Evolutionary conservation across 1,284 basidiomycete species (phyloP), one percentile per base, ranked within the genome.

Genomic region (Leccinum pachyderme): DNA sequence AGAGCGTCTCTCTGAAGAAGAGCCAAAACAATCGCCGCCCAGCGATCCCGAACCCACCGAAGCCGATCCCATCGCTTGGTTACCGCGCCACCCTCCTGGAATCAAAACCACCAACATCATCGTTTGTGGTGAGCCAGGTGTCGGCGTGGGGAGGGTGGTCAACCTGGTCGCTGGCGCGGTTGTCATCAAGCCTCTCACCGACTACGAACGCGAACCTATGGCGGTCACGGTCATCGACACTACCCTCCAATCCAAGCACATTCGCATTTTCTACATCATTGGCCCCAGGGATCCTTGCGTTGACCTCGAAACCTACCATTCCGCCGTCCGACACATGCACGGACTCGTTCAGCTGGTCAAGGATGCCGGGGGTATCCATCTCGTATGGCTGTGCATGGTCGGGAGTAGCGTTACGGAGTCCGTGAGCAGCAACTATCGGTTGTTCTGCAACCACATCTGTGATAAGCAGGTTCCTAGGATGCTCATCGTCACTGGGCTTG

Each of bases 401-500:
- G 67, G 61, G 27, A 60, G 62, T 43, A 58, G 51, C 51, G 45
- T 68, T 6, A 65, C 60, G 0, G 24, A n/a, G 8, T 47, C 60
- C 0, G 51, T 63, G 28, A 44, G 55, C 41, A 55, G 35, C 49
- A 72, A 72, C 47, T 66, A 70, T 37, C 54, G 47, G 7, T 18
- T 72, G 0, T 69, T 72, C 25, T 22, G 43, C 18, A 57, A 67
- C 8, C 43, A 39, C 31, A 25, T 69, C 2, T 69, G 70, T 50
- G 22, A 43, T 7, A 4, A 29, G 11, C 6, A 50, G n/a, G 67
- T 72, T 0, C 70, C 65, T 0, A 53, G 51, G 45, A 59, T 66
- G 25, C 59, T 72, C 37, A 46, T 69, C 15, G 41, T 70, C 9
- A 73, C 68, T 4, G 65, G 63, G 13, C 68, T 72, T 4, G 67